phyloP scores from a whole-genome alignment of 2,329 filamentous ascomycete species.

The Aureobasidium melanogenum region DNA sequence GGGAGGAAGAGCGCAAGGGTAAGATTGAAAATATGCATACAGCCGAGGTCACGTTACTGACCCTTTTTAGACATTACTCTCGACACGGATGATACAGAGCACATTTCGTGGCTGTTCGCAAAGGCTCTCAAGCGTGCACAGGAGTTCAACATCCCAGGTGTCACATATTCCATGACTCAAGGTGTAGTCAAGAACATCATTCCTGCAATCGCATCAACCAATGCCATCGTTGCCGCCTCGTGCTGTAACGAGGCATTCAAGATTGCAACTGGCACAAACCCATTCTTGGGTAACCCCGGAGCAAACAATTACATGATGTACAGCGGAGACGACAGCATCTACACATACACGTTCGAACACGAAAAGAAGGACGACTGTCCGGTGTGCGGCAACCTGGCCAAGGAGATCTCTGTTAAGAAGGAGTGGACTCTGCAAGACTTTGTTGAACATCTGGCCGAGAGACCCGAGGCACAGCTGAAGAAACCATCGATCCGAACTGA shows the following conservation, averaged over 20 bases:
- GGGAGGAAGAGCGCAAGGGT: conserved; percentile 58
- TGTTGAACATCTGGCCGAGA: conserved; percentile 70
- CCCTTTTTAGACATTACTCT: conserved; percentile 56
- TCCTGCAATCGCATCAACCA: conserved; percentile 93
- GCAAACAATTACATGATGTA: conserved; percentile 96
- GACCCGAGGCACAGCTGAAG: conserved; percentile 87
- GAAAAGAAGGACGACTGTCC: conserved; percentile 92
- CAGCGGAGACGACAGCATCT: conserved; percentile 87
- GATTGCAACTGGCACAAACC: conserved; percentile 74
- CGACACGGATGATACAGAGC: conserved; percentile 92
- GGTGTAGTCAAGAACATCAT: conserved; percentile 99
- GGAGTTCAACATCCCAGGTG: conserved; percentile 83
- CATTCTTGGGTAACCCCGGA: conserved; percentile 65
- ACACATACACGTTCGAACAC: conserved; percentile 95
- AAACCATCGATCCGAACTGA: conserved; percentile 78
- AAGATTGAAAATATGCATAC: background rate
- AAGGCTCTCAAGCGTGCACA: conserved; percentile 71
- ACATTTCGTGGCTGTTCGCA: conserved; percentile 93
- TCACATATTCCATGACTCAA: conserved; percentile 92
- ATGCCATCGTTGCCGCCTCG: conserved; percentile 88
- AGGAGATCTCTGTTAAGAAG: conserved; percentile 63
- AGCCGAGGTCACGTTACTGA: background rate
- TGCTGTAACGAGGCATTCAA: conserved; percentile 98
- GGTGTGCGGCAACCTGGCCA: conserved; percentile 78
- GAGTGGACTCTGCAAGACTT: conserved; percentile 71